Percentiles rank a stretch among this genome's conserved stretches.
Evolutionary conservation across 129 eudicot genomes (phyloP).

Genomic region (Smallanthus sonchifolius): DNA sequence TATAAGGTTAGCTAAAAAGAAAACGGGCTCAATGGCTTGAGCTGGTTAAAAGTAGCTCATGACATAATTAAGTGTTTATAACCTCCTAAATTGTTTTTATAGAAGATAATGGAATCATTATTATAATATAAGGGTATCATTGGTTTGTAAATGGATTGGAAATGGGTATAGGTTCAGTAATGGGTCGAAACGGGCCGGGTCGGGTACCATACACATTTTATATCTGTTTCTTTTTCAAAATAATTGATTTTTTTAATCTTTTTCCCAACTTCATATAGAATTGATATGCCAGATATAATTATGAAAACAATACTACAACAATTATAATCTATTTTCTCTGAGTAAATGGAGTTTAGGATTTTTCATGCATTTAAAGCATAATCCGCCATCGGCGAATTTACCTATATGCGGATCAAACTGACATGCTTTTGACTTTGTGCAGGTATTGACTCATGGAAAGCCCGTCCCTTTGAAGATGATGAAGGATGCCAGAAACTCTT

Average conservation of each 20-base stretch:
- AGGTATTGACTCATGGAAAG: slow-evolving; percentile 16
- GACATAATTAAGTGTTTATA: neutral
- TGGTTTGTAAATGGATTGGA: neutral
- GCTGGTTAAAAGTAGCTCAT: neutral
- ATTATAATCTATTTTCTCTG: neutral
- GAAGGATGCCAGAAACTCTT: slow-evolving; percentile 31
- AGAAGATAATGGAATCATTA: neutral
- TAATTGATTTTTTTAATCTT: neutral
- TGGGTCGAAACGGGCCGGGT: neutral
- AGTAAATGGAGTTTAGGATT: neutral
- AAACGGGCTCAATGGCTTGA: neutral
- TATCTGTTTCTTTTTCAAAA: no score
- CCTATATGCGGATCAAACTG: neutral
- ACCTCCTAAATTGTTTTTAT: neutral
- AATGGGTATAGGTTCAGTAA: neutral
- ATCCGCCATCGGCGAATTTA: neutral
- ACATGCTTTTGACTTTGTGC: slow-evolving; percentile 3
- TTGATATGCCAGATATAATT: neutral
- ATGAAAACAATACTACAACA: neutral
- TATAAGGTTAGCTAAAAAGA: neutral
- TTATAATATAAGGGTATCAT: neutral
- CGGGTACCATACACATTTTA: neutral
- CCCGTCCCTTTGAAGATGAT: slow-evolving; percentile 28
- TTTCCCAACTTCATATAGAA: neutral
- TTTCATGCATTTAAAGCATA: neutral